phyloP scores from a whole-genome alignment of 2,329 filamentous ascomycete species.

The Fusarium torulosum region DNA sequence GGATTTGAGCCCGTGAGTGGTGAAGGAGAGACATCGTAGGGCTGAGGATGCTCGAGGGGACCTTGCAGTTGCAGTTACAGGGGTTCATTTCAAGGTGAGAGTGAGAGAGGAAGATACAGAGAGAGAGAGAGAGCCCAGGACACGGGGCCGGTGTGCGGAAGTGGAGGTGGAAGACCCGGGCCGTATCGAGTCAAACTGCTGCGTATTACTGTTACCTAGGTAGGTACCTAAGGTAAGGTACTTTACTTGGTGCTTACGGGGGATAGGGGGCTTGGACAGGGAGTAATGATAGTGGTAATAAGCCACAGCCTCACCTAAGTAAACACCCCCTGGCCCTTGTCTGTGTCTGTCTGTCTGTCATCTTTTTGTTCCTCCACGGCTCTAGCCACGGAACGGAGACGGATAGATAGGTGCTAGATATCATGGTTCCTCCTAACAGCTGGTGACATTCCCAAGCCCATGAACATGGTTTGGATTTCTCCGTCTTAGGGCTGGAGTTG shows the following conservation, averaged over 20 bases:
- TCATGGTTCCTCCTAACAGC: no score
- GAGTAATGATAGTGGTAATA: slow-evolving; percentile 16
- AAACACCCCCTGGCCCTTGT: slow-evolving; percentile 11
- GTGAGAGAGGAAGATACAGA: no score
- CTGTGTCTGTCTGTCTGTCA: background rate
- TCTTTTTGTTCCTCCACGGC: slow-evolving; percentile 18
- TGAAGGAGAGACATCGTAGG: slow-evolving; percentile 34
- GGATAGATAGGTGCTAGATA: background rate
- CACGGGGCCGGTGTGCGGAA: slow-evolving; percentile 18
- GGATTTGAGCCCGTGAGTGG: slow-evolving; percentile 31
- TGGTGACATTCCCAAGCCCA: no score
- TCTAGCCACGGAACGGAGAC: slow-evolving; percentile 21
- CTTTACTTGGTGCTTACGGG: slow-evolving; percentile 27
- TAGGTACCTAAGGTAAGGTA: background rate
- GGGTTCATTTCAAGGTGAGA: slow-evolving; percentile 4
- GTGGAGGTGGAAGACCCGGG: slow-evolving; percentile 34
- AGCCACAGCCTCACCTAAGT: slow-evolving; percentile 43
- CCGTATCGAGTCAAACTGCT: slow-evolving; percentile 29
- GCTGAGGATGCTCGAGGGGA: slow-evolving; percentile 35
- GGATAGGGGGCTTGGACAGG: background rate
- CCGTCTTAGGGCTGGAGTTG: background rate
- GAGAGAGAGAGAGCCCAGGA: background rate
- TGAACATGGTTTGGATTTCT: background rate
- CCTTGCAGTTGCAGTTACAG: slow-evolving; percentile 36
- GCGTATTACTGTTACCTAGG: slow-evolving; percentile 11